A percentile compares a stretch with the other conserved stretches of the same genome.
These are phyloP conservation scores for Erysiphe pulchra DNA, from an alignment of 2,329 filamentous ascomycete species.

Conservation along the genomic window DNA sequence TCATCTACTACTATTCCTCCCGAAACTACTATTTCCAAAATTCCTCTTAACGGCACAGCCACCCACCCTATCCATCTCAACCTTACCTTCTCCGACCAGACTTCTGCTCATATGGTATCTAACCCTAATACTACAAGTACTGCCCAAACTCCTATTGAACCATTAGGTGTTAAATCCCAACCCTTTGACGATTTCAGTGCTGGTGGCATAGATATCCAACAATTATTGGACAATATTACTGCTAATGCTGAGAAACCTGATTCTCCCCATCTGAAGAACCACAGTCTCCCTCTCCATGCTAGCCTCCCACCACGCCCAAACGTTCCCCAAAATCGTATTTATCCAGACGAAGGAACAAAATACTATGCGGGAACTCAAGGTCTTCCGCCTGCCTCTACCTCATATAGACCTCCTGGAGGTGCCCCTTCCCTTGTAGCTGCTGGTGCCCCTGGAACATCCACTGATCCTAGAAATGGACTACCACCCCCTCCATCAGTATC, in stretches of 20 bases:
- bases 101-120: not conserved
- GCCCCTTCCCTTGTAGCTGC: conserved; percentile 10
- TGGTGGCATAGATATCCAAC: conserved; percentile 15
- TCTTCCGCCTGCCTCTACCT: conserved; percentile 7
- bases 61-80: conserved; percentile 4
- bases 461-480: conserved; percentile 12
- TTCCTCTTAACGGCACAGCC: conserved; percentile 3
- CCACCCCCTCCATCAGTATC: conserved; percentile 13
- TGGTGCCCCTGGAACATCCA: conserved; percentile 13
- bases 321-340: conserved; percentile 9
- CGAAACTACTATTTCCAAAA: conserved; percentile 1
- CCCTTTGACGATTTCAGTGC: conserved; percentile 10
- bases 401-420: conserved; percentile 12
- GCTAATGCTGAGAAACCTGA: conserved; percentile 13
- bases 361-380: conserved; percentile 11
- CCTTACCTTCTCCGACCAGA: conserved; percentile 3
- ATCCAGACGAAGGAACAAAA: conserved; percentile 11
- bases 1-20: not conserved
- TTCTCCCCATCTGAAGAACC: conserved; percentile 6
- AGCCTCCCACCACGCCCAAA: conserved; percentile 15
- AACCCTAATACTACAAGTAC: not conserved
- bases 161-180: conserved; percentile 1
- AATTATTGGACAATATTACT: conserved; percentile 15
- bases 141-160: not conserved
- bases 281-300: conserved; percentile 12